Evolutionary conservation across 2,329 filamentous ascomycete species (phyloP), one percentile per base, ranked within the genome.

Genomic region (Colletotrichum cordylinicola): DNA sequence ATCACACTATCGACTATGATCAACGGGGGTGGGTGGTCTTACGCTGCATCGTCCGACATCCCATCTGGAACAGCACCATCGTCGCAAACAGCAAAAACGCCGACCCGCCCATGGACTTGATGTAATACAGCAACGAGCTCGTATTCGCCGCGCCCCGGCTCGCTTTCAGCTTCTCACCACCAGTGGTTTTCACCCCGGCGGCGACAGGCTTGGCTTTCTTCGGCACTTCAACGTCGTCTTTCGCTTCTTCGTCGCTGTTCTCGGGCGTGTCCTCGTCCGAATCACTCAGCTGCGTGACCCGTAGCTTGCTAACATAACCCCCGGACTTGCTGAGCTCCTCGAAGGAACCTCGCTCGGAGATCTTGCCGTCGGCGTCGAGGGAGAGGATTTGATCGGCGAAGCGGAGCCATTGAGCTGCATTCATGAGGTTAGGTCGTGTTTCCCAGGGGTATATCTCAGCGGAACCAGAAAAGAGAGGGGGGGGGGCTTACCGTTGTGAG

Each of bases 401-500:
- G 1, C 29, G 70, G 15, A 76, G 70, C 72, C 68, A 75, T 56
- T 72, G 61, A 2, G 68, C 72, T 75, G 9, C 12, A 10, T 3
- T 33, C 6, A 16, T 1, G 39, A 18, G 39, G 18, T 48, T 48
- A 1, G n/a, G 39, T 12, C 5, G 3, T 48, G 39, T n/a, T 1
- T 12, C 3, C 9, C 39, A 12, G 9, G 16, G 9, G 8, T 4
- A 10, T 3, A 6, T 43, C 18, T 43, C 0, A 43, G 10, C 18
- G 18, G 10, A 43, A 12, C 8, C 18, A 43, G 10, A 4, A 27
- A 31, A 9, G 7, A n/a, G n/a, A n/a, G n/a, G n/a, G 6, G 21
- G 21, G 21, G 21, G 13, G 16, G 9, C n/a, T 60, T 55, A 67
- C 72, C 68, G 9, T 75, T 75, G 6, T 88, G 85, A 0, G 87